Evolutionary conservation across 768 basidiomycete species (phyloP).

Genomic region (Sistotremastrum niveocremeum): DNA sequence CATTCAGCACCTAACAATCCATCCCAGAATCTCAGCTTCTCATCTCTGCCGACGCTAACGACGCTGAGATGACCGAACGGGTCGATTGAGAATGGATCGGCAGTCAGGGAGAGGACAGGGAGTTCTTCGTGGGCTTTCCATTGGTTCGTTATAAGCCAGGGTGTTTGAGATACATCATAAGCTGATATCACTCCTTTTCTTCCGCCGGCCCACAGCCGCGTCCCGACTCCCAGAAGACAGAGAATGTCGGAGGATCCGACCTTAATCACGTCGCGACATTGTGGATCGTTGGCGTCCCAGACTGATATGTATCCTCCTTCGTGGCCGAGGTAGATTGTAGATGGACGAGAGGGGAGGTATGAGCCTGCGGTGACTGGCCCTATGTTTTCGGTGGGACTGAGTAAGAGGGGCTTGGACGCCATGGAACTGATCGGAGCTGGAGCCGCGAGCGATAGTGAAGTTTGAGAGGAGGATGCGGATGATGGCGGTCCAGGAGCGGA

Average conservation of each 20-base stretch:
- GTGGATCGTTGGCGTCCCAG: conserved; percentile 61
- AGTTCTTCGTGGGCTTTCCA: conserved; percentile 72
- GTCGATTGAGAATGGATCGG: conserved; percentile 67
- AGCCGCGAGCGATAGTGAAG: conserved; percentile 10
- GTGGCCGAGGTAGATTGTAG: conserved; percentile 72
- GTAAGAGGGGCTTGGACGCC: conserved; percentile 38
- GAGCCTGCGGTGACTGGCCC: conserved; percentile 79
- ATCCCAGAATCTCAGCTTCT: conserved; percentile 73
- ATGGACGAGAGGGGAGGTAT: conserved; percentile 52
- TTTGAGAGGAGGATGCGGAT: too few relatives aligned
- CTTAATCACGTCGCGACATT: conserved; percentile 64
- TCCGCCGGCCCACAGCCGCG: conserved; percentile 78
- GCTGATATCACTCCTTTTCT: conserved; percentile 71
- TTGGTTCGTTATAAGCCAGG: conserved; percentile 78
- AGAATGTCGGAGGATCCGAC: conserved; percentile 73
- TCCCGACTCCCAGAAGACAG: conserved; percentile 71
- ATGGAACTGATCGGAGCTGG: conserved; percentile 65
- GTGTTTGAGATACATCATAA: conserved; percentile 58
- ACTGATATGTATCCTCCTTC: conserved; percentile 82
- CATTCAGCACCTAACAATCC: conserved; percentile 74
- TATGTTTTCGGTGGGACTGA: conserved; percentile 41
- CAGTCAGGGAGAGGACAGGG: conserved; percentile 48
- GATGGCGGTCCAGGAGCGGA: conserved; percentile 4
- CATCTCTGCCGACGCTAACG: conserved; percentile 63
- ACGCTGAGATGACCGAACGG: conserved; percentile 56